Base-by-base conservation (phyloP, 345 rosid genomes). In the Euphorbia pulcherrima region DNA sequence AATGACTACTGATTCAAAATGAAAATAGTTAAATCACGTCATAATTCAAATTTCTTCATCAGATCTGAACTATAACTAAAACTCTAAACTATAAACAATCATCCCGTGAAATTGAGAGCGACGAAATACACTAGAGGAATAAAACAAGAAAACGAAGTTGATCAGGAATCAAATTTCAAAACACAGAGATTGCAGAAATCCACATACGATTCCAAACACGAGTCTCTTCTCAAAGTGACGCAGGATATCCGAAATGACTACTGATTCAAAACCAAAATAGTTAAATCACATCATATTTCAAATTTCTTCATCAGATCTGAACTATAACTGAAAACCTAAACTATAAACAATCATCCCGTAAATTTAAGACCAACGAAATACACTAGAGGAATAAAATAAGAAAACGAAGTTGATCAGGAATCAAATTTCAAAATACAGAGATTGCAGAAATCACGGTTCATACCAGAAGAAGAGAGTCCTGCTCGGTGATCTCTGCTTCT, bases 401-500 rank as follows among this genome's bases (percentile, higher is more conserved):
- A 8, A 52, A 39, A 52, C 33, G 24, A 9, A 50, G 60, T 41
- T 7, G 39, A 55, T 51, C 11, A 14, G 23, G 20, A 24, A 24
- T 44, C 24, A n/a, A n/a, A n/a, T n/a, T 51, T 26, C 50, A 72
- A 60, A 35, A 23, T 39, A 24, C 44, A 29, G 10, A 27, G 64
- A 65, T 37, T 8, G 29, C 13, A 41, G n/a, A 41, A 53, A 62
- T 37, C 13, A 48, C 9, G 24, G 54, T 62, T 77, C 8, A 26
- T 83, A 95, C 97, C 89, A 95, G 86, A 65, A 92, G 99, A 69
- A 95, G 96, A n/a, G 97, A 95, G 77, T 92, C 93, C 83, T 92
- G 97, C 72, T 92, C 97, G 6, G 97, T 92, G 82, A 95, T 92
- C 85, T 90, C 93, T 10, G 97, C 81, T 83, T 95, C 96, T 62